Conservation (phyloP, 345 rosid species). For the Lenwebbia sp. region DNA sequence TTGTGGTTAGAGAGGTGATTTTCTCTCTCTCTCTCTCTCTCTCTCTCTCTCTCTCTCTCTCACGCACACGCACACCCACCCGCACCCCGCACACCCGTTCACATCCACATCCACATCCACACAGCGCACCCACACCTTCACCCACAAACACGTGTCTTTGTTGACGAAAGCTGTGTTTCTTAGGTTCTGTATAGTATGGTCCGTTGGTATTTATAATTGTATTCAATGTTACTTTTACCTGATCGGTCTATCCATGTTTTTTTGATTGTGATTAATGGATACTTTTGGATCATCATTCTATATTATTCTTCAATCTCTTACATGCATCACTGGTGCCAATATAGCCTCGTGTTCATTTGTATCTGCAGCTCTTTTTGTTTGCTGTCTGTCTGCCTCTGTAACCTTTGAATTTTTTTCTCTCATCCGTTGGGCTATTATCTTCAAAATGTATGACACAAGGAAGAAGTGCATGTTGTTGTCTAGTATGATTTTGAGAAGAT, state of each 20-base stretch:
- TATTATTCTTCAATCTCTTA: background rate
- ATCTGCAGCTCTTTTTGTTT: background rate
- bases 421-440: background rate
- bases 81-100: background rate
- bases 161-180: background rate
- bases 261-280: background rate
- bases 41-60: background rate
- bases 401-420: background rate
- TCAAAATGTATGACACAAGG: background rate
- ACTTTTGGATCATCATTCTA: background rate
- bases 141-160: background rate
- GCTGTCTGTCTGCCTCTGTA: background rate
- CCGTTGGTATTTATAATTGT: background rate
- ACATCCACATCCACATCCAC: background rate
- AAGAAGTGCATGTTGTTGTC: background rate
- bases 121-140: background rate
- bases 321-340: background rate
- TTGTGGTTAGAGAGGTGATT: slow-evolving; percentile 60
- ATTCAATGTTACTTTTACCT: background rate
- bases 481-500: background rate
- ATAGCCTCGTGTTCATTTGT: background rate
- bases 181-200: background rate
- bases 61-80: too few relatives aligned
- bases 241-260: background rate
- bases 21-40: background rate